Percentiles rank a stretch among this genome's conserved stretches.
These are phyloP conservation scores for Neofusicoccum sp. DNA, from an alignment of 2,329 filamentous ascomycete genomes.

Conservation along the genomic window DNA sequence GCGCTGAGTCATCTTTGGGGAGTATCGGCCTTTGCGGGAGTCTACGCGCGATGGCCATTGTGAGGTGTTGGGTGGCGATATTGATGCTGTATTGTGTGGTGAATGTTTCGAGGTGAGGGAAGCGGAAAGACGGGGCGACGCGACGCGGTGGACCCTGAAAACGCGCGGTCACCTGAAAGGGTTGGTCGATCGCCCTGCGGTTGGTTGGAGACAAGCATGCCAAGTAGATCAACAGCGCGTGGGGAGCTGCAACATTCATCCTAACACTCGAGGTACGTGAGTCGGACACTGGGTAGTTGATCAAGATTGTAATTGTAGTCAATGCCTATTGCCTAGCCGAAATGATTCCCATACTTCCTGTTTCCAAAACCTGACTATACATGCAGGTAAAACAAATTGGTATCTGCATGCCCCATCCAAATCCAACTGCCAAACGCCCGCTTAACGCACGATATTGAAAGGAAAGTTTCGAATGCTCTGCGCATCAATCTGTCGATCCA, in stretches of 20 bases:
- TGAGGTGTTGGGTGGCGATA: too few species aligned
- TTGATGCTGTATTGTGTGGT: background rate
- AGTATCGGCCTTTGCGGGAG: background rate
- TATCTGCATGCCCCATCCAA: background rate
- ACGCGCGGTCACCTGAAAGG: background rate
- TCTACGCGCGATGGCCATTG: background rate
- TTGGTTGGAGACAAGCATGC: too few species aligned
- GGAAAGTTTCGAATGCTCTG: background rate
- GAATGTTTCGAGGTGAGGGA: background rate
- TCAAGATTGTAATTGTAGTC: background rate
- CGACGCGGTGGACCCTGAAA: conserved; percentile 3
- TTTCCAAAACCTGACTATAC: background rate
- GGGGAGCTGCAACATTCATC: background rate
- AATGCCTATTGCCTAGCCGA: background rate
- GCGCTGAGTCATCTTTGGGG: conserved; percentile 34
- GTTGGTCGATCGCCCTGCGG: too few species aligned
- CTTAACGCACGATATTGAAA: background rate
- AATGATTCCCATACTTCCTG: background rate
- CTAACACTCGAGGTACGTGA: background rate
- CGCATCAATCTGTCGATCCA: too few species aligned
- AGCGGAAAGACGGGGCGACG: background rate
- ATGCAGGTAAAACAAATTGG: conserved; percentile 1
- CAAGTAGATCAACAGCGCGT: too few species aligned
- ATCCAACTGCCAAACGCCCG: background rate
- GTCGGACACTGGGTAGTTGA: background rate